Evolutionary conservation across 257 asterid species (phyloP), one percentile per base, ranked within the genome.

Genomic region (Solanum habrochaites): DNA sequence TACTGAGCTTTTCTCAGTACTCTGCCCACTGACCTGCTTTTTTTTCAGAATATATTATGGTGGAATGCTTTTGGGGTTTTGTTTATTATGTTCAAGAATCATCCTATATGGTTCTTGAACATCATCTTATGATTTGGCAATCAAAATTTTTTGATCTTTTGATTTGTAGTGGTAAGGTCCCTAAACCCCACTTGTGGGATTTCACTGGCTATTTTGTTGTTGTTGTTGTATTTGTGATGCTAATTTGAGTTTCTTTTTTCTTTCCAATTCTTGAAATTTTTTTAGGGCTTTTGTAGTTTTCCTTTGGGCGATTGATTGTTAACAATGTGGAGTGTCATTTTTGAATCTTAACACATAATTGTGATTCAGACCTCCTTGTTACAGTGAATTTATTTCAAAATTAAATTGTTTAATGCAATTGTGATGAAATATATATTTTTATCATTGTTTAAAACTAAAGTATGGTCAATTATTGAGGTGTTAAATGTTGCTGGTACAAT

Each of bases 1-100:
- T 87, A 83, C 92, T 14, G 99, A 95, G 90, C 89, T 95, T 83
- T 90, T 93, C 43, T 96, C 98, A 18, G 99, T 95, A 87, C 39
- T 64, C 72, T 45, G 60, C 35, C 39, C 39, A 42, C 72, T 45
- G 60, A 35, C 39, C 4, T 6, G 37, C 11, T 21, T 37, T 2
- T 37, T n/a, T 72, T 3, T n/a, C 23, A n/a, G 6, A 7, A 47
- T 73, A 21, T 81, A 82, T 85, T 5, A 20, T 29, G 27, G 80
- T 71, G 45, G 78, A 71, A 73, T 37, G 27, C 81, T 72, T 73
- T 73, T 15, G 7, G 49, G 16, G 5, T 56, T n/a, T 56, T 70
- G 77, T 71, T 11, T n/a, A 20, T n/a, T 73, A 13, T 37, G 16
- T 56, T 56, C 25, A 56, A 56, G 64, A 56, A 20, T 56, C 64